These are phyloP conservation scores for Herpomyces periplanetae DNA, from an alignment of 2,329 filamentous ascomycete genomes.

Conservation along the genomic window DNA sequence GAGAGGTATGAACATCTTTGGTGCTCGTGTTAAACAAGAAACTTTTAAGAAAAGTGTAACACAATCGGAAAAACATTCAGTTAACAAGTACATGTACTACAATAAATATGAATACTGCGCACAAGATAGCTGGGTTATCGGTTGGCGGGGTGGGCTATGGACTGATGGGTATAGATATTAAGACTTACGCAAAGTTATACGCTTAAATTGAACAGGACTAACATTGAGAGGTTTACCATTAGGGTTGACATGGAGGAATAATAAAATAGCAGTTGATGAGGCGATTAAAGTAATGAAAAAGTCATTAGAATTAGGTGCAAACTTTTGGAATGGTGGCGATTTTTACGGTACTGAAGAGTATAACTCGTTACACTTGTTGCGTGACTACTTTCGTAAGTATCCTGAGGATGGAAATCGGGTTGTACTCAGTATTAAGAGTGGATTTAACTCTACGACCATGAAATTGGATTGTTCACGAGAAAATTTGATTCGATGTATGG, in stretches of 20 bases:
- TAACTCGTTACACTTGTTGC: conserved; percentile 18
- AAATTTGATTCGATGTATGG: conserved; percentile 9
- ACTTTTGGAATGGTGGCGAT: conserved; percentile 20
- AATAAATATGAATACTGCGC: too few relatives aligned
- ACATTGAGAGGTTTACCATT: not conserved
- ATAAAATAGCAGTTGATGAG: conserved; percentile 7
- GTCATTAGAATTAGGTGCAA: conserved; percentile 10
- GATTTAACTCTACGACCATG: conserved; percentile 7
- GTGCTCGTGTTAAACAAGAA: too few relatives aligned
- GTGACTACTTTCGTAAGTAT: conserved; percentile 20
- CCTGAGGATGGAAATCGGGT: conserved; percentile 21
- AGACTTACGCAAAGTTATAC: conserved; percentile 2
- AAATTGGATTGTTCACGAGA: conserved; percentile 8
- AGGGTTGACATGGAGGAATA: conserved; percentile 11
- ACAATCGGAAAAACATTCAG: too few relatives aligned
- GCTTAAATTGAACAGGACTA: conserved; percentile 1
- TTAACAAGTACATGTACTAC: too few relatives aligned
- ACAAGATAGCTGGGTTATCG: too few relatives aligned
- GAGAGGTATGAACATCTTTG: too few relatives aligned
- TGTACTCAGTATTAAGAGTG: conserved; percentile 21
- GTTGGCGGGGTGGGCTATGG: conserved; percentile 10
- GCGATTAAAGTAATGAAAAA: conserved; percentile 14
- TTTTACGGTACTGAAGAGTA: conserved; percentile 19
- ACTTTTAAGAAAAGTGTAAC: too few relatives aligned
- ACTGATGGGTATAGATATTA: conserved; percentile 8